Evolutionary conservation across 2,329 filamentous ascomycete species (phyloP), one percentile per base, ranked within the genome.

Genomic region (Celoporthe dispersa): DNA sequence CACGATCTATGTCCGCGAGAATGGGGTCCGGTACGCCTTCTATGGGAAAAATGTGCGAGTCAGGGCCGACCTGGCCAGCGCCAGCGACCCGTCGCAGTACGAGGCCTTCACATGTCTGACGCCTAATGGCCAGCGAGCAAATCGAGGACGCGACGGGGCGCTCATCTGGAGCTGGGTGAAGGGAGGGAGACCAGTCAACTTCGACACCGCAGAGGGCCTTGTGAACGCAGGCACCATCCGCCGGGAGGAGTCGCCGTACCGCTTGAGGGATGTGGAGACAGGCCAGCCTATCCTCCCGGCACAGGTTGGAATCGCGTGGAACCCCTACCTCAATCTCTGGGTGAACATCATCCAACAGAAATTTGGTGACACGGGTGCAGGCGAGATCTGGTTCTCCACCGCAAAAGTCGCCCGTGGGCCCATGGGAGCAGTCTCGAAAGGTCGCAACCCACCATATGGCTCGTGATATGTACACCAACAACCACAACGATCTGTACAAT

Each of bases 401-500:
- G 70, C 70, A 3, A 55, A 55, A 53, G 33, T 55, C 70, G 5
- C 68, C 70, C 7, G 70, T 70, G 33, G 70, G 70, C 5, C 70
- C 70, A 1, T 72, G 70, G 70, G 64, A 60, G 11, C 48, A 60
- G 19, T 66, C 55, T 33, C 65, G 70, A 16, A 72, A 72, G 48
- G 70, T 72, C 3, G 68, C 68, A 7, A 72, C 70, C 7, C 70
- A 72, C 22, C 48, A 72, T 37, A 72, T 72, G 70, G 39, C 37
- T 44, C 55, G 62, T 19, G 70, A 72, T 8, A 57, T 37, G 12
- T 63, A 68, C 48, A 64, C 3, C 16, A 59, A 44, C 7, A 72
- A 72, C 19, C 67, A 67, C 57, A 72, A 72, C 48, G 70, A 72
- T 28, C 31, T 72, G 39, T 72, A 72, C 25, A 70, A 72, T 25